Conservation (phyloP, 352 stramenopile genomes). For the Phytophthora pseudosyringae region DNA sequence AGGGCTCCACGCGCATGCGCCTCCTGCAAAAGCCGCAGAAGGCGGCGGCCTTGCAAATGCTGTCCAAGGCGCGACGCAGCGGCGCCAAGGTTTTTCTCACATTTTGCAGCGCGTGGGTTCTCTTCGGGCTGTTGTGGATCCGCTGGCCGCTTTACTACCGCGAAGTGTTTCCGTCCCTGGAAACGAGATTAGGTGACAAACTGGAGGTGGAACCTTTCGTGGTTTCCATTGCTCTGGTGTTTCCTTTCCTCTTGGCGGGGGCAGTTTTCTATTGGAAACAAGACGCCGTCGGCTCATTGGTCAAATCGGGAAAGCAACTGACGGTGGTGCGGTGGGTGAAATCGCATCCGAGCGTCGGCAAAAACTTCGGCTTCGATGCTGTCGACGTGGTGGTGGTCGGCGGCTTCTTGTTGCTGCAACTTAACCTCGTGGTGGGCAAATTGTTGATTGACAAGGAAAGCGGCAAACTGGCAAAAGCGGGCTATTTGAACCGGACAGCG, state of each 20-base stretch:
- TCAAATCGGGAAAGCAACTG: constrained; percentile 10
- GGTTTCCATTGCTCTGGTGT: constrained; percentile 42
- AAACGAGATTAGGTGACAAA: constrained; percentile 40
- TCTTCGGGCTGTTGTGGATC: constrained; percentile 51
- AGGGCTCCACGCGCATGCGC: constrained; percentile 23
- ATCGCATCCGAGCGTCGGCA: constrained; percentile 27
- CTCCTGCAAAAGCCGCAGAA: constrained; percentile 35
- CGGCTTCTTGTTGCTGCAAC: constrained; percentile 58
- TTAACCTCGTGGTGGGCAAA: constrained; percentile 71
- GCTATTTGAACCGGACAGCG: constrained; percentile 51
- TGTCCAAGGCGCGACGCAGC: constrained; percentile 25
- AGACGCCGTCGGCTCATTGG: constrained; percentile 17
- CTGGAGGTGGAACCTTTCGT: constrained; percentile 55
- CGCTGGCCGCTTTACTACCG: constrained; percentile 57
- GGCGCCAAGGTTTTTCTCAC: constrained; percentile 21
- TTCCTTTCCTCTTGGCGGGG: constrained; percentile 48
- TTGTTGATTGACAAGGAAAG: constrained; percentile 68
- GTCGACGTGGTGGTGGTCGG: constrained; percentile 51
- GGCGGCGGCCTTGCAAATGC: constrained; percentile 25
- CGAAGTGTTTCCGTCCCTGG: constrained; percentile 33
- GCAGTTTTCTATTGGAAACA: constrained; percentile 53
- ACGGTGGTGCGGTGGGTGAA: constrained; percentile 38
- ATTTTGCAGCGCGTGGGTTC: constrained; percentile 36
- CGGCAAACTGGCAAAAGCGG: constrained; percentile 71
- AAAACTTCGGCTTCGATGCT: constrained; percentile 45